Percentiles rank a stretch among this genome's conserved stretches.
Conservation (phyloP, 164 flowering plant species). For the Tetracentron sinense region DNA sequence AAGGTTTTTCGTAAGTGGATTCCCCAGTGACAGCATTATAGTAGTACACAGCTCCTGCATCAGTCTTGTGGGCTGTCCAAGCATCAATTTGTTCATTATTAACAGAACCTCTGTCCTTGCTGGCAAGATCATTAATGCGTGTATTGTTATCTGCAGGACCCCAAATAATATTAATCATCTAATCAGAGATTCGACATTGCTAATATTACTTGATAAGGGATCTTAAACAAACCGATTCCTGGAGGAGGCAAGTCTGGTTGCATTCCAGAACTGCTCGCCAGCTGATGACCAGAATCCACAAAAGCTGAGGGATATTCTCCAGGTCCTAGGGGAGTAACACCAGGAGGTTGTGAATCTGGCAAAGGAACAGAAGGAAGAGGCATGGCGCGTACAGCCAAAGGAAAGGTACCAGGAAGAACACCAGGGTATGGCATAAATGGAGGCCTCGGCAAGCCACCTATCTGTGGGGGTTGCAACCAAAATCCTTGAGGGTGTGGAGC, state of each 20-base stretch:
- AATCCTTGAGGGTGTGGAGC: constrained; percentile 54
- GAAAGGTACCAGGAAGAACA: constrained; percentile 43
- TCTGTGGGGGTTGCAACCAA: constrained; percentile 68
- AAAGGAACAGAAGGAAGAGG: constrained; percentile 43
- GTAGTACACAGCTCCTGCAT: constrained; percentile 78
- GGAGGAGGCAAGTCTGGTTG: constrained; percentile 50
- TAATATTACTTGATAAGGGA: not conserved
- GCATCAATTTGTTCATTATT: constrained; percentile 43
- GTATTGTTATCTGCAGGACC: constrained; percentile 41
- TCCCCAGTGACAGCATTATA: constrained; percentile 87
- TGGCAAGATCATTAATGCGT: constrained; percentile 20
- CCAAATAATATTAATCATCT: constrained; percentile 7
- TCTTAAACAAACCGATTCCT: constrained; percentile 47
- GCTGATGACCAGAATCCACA: constrained; percentile 29
- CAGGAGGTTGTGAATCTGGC: constrained; percentile 65
- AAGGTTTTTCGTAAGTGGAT: constrained; percentile 86
- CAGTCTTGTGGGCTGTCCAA: constrained; percentile 95
- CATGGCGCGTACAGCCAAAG: constrained; percentile 41
- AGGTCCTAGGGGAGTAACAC: constrained; percentile 46
- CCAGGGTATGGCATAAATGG: constrained; percentile 59
- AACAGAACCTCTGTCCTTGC: constrained; percentile 24
- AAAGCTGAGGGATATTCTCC: constrained; percentile 26
- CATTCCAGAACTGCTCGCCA: constrained; percentile 18
- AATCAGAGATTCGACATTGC: not conserved
- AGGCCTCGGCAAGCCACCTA: constrained; percentile 52